Conservation (phyloP, 148 eudicot genomes). For the Heliamphora exappendiculata region DNA sequence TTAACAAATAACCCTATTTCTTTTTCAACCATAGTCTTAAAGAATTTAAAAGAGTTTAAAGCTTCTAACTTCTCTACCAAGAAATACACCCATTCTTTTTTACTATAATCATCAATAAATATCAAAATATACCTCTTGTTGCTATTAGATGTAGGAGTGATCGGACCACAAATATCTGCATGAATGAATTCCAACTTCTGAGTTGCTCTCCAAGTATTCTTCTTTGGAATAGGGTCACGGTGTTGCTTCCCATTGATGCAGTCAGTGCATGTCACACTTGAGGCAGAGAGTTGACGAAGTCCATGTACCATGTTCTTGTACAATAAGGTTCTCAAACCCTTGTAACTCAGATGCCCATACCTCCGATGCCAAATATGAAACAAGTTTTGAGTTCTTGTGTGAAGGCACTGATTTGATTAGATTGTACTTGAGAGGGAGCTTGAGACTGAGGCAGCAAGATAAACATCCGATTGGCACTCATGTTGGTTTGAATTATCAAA, state of each 20-base stretch:
- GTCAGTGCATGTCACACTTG: not conserved
- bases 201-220: conserved; percentile 10
- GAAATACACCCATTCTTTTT: conserved; percentile 16
- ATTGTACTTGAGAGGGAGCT: not conserved
- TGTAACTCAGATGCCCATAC: conserved; percentile 10
- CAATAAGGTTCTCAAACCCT: not conserved
- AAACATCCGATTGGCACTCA: not conserved
- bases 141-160: conserved; percentile 9
- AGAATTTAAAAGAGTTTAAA: conserved; percentile 2
- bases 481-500: not conserved
- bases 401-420: not conserved
- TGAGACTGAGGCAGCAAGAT: not conserved
- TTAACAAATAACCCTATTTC: not conserved
- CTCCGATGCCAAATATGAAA: conserved; percentile 9
- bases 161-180: conserved; percentile 10
- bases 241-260: conserved; percentile 12
- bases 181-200: conserved; percentile 5
- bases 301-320: conserved; percentile 11
- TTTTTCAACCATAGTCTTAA: conserved; percentile 13
- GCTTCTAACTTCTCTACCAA: conserved; percentile 16
- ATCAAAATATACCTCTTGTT: conserved; percentile 1
- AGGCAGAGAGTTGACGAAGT: not conserved
- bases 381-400: not conserved
- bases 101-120: conserved; percentile 10
- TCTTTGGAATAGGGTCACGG: conserved; percentile 3